Conservation (phyloP, 2,329 filamentous ascomycete genomes). For the Zymoseptoria tritici region DNA sequence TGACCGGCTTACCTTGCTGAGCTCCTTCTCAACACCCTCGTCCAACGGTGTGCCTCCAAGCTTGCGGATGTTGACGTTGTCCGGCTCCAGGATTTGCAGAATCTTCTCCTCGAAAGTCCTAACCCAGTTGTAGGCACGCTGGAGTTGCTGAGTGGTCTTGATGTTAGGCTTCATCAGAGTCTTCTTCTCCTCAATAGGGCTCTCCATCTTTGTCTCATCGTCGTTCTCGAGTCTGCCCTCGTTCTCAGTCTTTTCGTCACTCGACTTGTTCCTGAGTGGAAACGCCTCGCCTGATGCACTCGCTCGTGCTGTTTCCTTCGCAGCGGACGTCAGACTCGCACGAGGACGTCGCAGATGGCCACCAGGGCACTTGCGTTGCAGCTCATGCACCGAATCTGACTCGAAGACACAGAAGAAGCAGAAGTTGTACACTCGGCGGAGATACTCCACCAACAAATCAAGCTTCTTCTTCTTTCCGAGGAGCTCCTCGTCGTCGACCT, state of each 20-base stretch:
- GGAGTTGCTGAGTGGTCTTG: conserved; percentile 84
- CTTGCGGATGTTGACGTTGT: conserved; percentile 78
- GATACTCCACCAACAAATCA: conserved; percentile 90
- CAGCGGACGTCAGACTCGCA: conserved; percentile 72
- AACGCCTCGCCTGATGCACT: conserved; percentile 78
- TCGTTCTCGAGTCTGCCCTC: conserved; percentile 40
- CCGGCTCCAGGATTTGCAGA: conserved; percentile 82
- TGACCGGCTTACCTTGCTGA: conserved; percentile 49
- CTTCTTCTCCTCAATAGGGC: conserved; percentile 58
- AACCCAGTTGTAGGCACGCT: conserved; percentile 97
- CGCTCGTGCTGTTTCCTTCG: conserved; percentile 76
- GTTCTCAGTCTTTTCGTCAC: conserved; percentile 49
- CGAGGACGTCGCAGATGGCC: conserved; percentile 92
- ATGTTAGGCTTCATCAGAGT: conserved; percentile 43
- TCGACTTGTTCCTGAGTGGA: conserved; percentile 54
- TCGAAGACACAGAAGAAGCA: conserved; percentile 99
- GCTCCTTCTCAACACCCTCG: conserved; percentile 78
- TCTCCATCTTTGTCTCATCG: conserved; percentile 20
- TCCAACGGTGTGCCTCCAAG: conserved; percentile 81
- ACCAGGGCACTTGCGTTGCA: conserved; percentile 90
- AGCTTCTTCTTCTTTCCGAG: conserved; percentile 93
- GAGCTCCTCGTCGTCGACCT: conserved; percentile 83
- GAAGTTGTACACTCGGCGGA: conserved; percentile 95
- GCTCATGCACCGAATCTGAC: conserved; percentile 91
- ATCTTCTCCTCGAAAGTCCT: conserved; percentile 98